Evolutionary conservation across 768 basidiomycete genomes (phyloP), one percentile per base, ranked within the genome.

Genomic region (Gloeostereum incarnatum): DNA sequence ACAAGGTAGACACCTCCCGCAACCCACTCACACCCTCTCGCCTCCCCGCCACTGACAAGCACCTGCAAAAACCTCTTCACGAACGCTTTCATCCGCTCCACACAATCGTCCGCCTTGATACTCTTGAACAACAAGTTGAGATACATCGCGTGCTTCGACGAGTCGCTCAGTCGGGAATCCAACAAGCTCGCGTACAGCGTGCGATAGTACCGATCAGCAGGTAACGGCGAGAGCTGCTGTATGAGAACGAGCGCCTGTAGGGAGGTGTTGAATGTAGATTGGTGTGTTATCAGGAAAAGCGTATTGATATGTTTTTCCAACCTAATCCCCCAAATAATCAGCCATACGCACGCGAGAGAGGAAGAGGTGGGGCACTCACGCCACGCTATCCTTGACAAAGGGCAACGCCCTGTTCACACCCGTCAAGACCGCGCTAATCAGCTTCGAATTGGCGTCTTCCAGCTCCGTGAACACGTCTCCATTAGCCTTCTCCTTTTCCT

Each of bases 61-160:
- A 90, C 68, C 58, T 96, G 92, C 18, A 92, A 64, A 31, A 96
- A 78, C 32, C 94, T 62, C 49, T 84, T 73, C 19, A 97, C 69
- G 43, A 96, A 76, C 1, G 90, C 88, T 54, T 78, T 79, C 13
- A 83, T 71, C 6, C 94, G 71, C 33, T 75, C 74, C 0, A 56
- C 41, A 46, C 82, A 81, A 0, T 59, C 61, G 39, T 71, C 69
- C 3, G 69, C 69, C 58, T 93, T 94, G 46, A 96, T 60, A 2
- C 86, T 81, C 49, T 88, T 92, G 74, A 93, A 93, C 14, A 97
- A 57, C 13, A 99, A 60, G 53, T 97, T 98, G 40, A 99, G 73
- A 57, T 94, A 98, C 81, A 98, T 86, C 4, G 92, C 91, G 55
- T 98, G 92, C 53, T 98, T 98, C 2, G 82, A 84, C 9, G 90